Percentiles rank a stretch among this genome's conserved stretches.
These are phyloP conservation scores for Globisporangium polare DNA, from an alignment of 352 stramenopile genomes.

Conservation along the genomic window DNA sequence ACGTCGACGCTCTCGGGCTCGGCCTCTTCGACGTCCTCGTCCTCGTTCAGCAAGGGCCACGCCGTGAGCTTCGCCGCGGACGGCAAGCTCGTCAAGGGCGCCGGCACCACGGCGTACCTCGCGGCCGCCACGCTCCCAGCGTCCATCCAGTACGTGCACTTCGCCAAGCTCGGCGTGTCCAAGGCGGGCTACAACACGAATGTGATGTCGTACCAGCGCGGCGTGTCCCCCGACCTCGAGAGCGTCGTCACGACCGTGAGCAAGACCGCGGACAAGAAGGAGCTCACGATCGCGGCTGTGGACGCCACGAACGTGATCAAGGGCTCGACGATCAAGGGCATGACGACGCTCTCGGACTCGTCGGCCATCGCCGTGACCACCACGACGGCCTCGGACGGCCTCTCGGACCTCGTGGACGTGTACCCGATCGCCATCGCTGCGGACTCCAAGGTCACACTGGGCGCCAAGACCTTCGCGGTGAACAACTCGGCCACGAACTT, in stretches of 20 bases:
- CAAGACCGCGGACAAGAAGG: conserved; percentile 39
- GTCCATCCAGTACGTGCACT: conserved; percentile 48
- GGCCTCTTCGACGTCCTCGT: conserved; percentile 6
- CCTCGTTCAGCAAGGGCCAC: conserved; percentile 34
- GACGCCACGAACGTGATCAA: conserved; percentile 46
- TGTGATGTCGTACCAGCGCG: conserved; percentile 60
- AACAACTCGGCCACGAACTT: conserved; percentile 70
- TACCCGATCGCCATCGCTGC: conserved; percentile 42
- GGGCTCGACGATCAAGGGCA: conserved; percentile 48
- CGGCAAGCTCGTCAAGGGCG: conserved; percentile 48
- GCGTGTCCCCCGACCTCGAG: conserved; percentile 28
- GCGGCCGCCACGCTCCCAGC: conserved; percentile 39
- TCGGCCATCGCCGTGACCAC: conserved; percentile 48
- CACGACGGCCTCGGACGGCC: conserved; percentile 33
- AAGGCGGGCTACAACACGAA: conserved; percentile 42
- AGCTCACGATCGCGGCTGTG: conserved; percentile 34
- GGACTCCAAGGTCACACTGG: conserved; percentile 33
- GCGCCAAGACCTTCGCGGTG: conserved; percentile 38
- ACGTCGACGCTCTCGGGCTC: conserved; percentile 15
- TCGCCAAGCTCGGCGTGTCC: conserved; percentile 47
- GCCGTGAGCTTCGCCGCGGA: conserved; percentile 57
- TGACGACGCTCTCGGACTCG: conserved; percentile 62
- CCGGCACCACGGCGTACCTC: conserved; percentile 71
- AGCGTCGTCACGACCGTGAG: conserved; percentile 55
- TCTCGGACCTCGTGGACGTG: conserved; percentile 37